Percentiles rank a stretch among this genome's conserved stretches.
These are phyloP conservation scores for Mycothermus thermophilus DNA, from an alignment of 495 filamentous ascomycete species.

Conservation along the genomic window DNA sequence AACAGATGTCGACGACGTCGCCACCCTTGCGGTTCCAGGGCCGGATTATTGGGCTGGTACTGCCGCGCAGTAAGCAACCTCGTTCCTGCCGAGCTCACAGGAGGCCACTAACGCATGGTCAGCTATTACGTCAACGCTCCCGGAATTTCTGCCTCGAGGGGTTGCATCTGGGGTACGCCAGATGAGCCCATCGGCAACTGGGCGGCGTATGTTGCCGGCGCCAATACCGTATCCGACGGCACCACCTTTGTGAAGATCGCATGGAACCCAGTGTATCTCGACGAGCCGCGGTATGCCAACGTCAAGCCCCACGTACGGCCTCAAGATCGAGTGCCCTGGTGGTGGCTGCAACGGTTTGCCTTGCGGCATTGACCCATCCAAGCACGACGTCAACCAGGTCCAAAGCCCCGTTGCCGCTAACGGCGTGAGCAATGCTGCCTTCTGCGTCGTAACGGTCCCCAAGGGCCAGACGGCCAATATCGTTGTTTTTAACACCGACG, in stretches of 20 bases:
- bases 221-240: conserved; percentile 51
- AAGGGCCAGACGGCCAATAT: conserved; percentile 53
- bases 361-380: conserved; percentile 56
- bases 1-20: conserved; percentile 42
- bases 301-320: conserved; percentile 48
- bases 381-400: conserved; percentile 37
- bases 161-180: conserved; percentile 58
- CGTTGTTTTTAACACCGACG: conserved; percentile 42
- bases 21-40: conserved; percentile 57
- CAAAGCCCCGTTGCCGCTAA: conserved; percentile 42
- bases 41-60: conserved; percentile 57
- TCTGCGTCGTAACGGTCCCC: conserved; percentile 68
- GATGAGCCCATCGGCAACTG: conserved; percentile 61
- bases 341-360: conserved; percentile 58
- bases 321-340: conserved; percentile 56
- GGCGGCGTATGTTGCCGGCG: conserved; percentile 66
- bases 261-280: conserved; percentile 67
- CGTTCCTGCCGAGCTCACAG: neutral
- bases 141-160: conserved; percentile 43
- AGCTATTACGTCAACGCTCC: conserved; percentile 74
- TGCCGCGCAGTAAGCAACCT: conserved; percentile 50
- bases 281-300: conserved; percentile 41
- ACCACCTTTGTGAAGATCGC: conserved; percentile 63
- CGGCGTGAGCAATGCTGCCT: conserved; percentile 57
- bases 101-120: conserved; percentile 6